Conservation (phyloP, 768 basidiomycete genomes). For the Auriscalpium orientale region DNA sequence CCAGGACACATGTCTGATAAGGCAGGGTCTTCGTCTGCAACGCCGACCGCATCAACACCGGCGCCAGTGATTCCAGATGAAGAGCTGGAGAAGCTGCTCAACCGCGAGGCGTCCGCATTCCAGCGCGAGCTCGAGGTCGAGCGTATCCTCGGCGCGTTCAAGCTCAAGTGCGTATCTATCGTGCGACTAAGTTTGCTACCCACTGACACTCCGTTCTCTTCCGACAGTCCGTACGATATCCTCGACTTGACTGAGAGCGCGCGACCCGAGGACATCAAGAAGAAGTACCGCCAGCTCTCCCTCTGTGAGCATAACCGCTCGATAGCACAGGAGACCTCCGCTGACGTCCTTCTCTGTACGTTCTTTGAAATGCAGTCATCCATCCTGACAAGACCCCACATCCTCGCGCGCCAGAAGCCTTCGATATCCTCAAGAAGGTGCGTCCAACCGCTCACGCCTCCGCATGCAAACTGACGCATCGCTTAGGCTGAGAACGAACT, state of each 20-base stretch:
- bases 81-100: slow-evolving; percentile 76
- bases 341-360: slow-evolving; percentile 28
- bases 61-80: slow-evolving; percentile 27
- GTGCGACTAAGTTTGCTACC: not conserved
- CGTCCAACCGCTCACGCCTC: not conserved
- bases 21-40: too few species aligned
- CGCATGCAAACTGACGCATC: not conserved
- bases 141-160: slow-evolving; percentile 90
- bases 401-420: slow-evolving; percentile 82
- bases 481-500: slow-evolving; percentile 81
- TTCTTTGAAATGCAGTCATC: slow-evolving; percentile 61
- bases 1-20: too few species aligned
- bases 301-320: slow-evolving; percentile 48
- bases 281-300: slow-evolving; percentile 78
- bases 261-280: slow-evolving; percentile 81
- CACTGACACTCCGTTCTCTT: not conserved
- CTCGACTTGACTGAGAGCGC: slow-evolving; percentile 69
- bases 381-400: slow-evolving; percentile 98
- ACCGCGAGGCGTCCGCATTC: slow-evolving; percentile 75
- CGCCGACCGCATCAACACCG: too few species aligned
- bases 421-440: slow-evolving; percentile 91
- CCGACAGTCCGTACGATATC: slow-evolving; percentile 82
- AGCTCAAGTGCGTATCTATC: slow-evolving; percentile 68
- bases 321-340: slow-evolving; percentile 5
- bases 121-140: slow-evolving; percentile 86